These are phyloP conservation scores for Diplocarpon rosae DNA, from an alignment of 2,329 filamentous ascomycete species.

Conservation along the genomic window DNA sequence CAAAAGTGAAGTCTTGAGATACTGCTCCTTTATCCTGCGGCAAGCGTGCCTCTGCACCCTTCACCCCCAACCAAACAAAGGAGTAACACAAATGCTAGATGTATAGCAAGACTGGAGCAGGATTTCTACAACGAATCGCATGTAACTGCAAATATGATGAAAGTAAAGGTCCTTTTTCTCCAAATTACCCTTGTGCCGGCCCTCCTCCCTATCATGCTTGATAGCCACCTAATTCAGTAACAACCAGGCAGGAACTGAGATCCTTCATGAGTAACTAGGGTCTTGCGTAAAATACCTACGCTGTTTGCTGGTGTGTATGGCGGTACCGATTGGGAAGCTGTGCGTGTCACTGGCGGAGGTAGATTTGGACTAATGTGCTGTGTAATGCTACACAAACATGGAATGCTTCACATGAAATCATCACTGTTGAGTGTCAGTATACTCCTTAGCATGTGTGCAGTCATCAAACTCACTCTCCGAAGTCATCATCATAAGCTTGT, in stretches of 20 bases:
- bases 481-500: conserved; percentile 71
- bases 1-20: no score
- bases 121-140: conserved; percentile 12
- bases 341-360: conserved; percentile 2
- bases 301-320: conserved; percentile 1
- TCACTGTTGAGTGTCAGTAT: conserved; percentile 36
- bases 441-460: background rate
- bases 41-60: no score
- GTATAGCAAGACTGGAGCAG: conserved; percentile 11
- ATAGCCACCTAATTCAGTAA: conserved; percentile 6
- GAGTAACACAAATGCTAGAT: conserved; percentile 14
- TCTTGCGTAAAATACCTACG: conserved; percentile 3
- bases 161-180: conserved; percentile 16
- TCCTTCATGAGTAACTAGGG: conserved; percentile 5
- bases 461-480: conserved; percentile 64
- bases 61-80: background rate
- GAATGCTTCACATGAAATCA: conserved; percentile 56
- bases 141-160: conserved; percentile 14
- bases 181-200: conserved; percentile 5
- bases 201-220: conserved; percentile 10
- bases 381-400: conserved; percentile 8
- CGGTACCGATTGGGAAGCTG: conserved; percentile 3
- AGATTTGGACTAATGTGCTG: conserved; percentile 1
- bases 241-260: background rate
- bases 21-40: no score